Percentiles rank a stretch among this genome's conserved stretches.
Evolutionary conservation across 2,329 filamentous ascomycete species (phyloP).

Genomic region (Diaporthe ilicicola): DNA sequence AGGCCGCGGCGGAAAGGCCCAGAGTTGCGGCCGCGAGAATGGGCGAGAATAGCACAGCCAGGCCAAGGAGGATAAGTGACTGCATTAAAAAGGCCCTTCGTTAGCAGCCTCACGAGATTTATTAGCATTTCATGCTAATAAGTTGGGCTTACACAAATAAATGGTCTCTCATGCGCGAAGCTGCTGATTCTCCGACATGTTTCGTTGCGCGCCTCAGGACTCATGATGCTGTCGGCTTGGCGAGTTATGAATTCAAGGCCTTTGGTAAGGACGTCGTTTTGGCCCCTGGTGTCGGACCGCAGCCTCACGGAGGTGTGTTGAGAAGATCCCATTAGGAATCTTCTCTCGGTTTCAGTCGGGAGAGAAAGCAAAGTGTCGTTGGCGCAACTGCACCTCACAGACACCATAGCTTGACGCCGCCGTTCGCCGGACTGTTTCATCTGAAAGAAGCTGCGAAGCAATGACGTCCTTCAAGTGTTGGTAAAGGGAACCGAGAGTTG

Average conservation of each 20-base stretch:
- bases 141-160: not conserved
- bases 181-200: not conserved
- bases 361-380: not conserved
- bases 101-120: not conserved
- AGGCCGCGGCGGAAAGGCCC: not conserved
- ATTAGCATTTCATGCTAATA: rapidly evolving
- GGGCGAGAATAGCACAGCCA: not conserved
- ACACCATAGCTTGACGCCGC: not conserved
- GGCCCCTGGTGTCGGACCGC: not conserved
- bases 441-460: not conserved
- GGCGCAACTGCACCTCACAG: too few relatives aligned
- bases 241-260: not conserved
- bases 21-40: not conserved
- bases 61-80: not conserved
- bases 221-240: not conserved
- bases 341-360: not conserved
- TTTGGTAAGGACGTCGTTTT: not conserved
- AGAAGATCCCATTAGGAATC: not conserved
- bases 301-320: too few relatives aligned
- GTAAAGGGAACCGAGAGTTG: too few relatives aligned
- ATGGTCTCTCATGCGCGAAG: not conserved
- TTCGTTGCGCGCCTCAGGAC: not conserved
- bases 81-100: not conserved
- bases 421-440: not conserved
- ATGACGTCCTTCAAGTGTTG: not conserved